These are phyloP conservation scores for Fusarium graminum DNA, from an alignment of 2,329 filamentous ascomycete species.

Conservation along the genomic window DNA sequence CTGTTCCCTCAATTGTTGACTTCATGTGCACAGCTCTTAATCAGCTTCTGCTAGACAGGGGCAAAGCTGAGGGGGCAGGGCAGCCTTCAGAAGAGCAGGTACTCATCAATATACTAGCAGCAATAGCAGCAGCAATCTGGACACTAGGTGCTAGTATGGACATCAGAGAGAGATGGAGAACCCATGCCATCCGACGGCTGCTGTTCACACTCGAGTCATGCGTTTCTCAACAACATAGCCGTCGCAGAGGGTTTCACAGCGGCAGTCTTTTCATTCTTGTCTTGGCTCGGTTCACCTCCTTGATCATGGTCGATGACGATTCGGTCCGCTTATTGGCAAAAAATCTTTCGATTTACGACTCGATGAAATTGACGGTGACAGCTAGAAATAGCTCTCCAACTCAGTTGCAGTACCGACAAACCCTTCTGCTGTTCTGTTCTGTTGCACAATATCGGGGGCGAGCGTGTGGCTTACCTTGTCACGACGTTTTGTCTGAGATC, in stretches of 20 bases:
- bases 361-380: constrained; percentile 39
- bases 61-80: constrained; percentile 5
- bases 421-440: constrained; percentile 58
- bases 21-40: constrained; percentile 47
- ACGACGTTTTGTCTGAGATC: constrained; percentile 56
- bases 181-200: constrained; percentile 43
- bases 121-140: constrained; percentile 47
- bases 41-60: constrained; percentile 37
- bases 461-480: constrained; percentile 55
- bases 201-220: constrained; percentile 47
- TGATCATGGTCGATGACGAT: constrained; percentile 35
- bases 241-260: constrained; percentile 18
- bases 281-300: constrained; percentile 49
- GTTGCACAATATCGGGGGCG: constrained; percentile 63
- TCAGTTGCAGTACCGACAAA: constrained; percentile 46
- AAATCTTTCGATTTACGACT: constrained; percentile 41
- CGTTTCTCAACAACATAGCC: constrained; percentile 34
- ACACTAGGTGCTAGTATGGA: constrained; percentile 29
- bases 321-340: constrained; percentile 33
- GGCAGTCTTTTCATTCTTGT: constrained; percentile 45
- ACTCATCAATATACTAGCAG: constrained; percentile 50
- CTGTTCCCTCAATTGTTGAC: constrained; percentile 38
- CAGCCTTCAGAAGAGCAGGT: constrained; percentile 43
- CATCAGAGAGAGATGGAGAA: constrained; percentile 18
- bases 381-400: constrained; percentile 25